Base-by-base conservation (phyloP, 1,284 basidiomycete species). In the Singerocomus rubriflavus region DNA sequence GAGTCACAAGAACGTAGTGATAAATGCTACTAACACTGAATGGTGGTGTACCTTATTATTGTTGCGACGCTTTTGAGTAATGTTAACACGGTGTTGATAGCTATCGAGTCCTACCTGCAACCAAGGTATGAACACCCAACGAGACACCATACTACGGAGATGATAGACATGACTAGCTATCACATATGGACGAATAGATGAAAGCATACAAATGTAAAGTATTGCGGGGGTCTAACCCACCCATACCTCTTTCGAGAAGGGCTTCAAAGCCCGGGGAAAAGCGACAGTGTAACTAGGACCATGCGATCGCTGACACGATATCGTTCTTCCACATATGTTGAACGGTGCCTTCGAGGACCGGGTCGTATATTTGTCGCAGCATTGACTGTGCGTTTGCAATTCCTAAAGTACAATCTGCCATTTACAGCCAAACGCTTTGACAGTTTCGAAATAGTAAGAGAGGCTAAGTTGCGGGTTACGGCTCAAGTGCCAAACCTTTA, bases 391-490 rank as follows among this genome's bases (percentile, higher is more conserved):
- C 57, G 35, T 66, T 68, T 17, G 64, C 62, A 10, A 65, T 48
- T 0, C 63, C 48, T 27, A 57, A 61, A 33, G 64, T 66, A 30
- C n/a, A n/a, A n/a, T n/a, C n/a, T n/a, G n/a, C n/a, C 13, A 4
- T 6, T 4, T 25, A 37, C 46, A 43, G 0, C 33, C 27, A 0
- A 44, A n/a, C 0, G 9, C 1, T 6, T 17, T 10, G 0, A 50
- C 32, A 0, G 27, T 31, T 6, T 44, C 10, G 1, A 49, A 32
- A 7, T 34, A 51, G 6, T 52, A 52, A 0, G 29, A 44, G 0
- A 52, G 11, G 11, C 44, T 52, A 0, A 50, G 29, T 16, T 52
- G 41, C 3, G 42, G 29, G 6, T 52, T 43, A 0, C n/a, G 8
- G 8, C 50, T 52, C 1, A 9, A 39, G 7, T 52, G 41, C 41